Evolutionary conservation across 257 asterid genomes (phyloP).

Genomic region (Osmanthus fragrans): DNA sequence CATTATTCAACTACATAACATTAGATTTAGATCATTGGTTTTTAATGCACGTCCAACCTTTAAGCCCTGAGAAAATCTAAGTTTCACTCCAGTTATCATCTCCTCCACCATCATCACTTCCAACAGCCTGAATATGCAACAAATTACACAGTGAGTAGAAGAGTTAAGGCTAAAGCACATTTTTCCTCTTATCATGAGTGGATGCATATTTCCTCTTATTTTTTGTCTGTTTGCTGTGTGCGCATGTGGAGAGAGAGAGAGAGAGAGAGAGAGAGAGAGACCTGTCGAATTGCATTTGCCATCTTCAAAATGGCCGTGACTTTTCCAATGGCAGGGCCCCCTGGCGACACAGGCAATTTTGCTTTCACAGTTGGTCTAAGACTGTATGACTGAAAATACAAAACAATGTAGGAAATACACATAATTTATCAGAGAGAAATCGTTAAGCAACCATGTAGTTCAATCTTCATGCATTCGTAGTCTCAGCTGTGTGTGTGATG

Average conservation of each 20-base stretch:
- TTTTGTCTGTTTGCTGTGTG: not conserved
- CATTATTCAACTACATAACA: conserved; percentile 3
- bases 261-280: not conserved
- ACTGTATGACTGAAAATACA: conserved; percentile 42
- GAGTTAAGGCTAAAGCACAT: not conserved
- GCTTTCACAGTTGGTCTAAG: conserved; percentile 42
- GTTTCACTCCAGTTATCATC: conserved; percentile 54
- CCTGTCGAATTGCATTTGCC: conserved; percentile 58
- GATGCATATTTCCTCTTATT: not conserved
- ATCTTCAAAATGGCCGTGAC: conserved; percentile 46
- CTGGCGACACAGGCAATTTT: conserved; percentile 29
- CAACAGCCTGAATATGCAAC: conserved; percentile 42
- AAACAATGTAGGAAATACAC: not conserved
- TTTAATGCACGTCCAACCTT: not conserved
- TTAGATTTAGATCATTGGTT: not conserved
- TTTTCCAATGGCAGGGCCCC: conserved; percentile 33
- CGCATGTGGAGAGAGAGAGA: too few relatives aligned
- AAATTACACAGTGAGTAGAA: not conserved
- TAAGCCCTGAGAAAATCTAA: conserved; percentile 20
- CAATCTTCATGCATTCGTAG: not conserved
- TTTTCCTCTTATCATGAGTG: not conserved
- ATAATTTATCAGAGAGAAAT: not conserved
- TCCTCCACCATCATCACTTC: conserved; percentile 46
- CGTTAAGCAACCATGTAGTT: not conserved
- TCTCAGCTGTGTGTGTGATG: not conserved